These are phyloP conservation scores for Raffaelea deltoideospora DNA, from an alignment of 2,329 filamentous ascomycete species.

Conservation along the genomic window DNA sequence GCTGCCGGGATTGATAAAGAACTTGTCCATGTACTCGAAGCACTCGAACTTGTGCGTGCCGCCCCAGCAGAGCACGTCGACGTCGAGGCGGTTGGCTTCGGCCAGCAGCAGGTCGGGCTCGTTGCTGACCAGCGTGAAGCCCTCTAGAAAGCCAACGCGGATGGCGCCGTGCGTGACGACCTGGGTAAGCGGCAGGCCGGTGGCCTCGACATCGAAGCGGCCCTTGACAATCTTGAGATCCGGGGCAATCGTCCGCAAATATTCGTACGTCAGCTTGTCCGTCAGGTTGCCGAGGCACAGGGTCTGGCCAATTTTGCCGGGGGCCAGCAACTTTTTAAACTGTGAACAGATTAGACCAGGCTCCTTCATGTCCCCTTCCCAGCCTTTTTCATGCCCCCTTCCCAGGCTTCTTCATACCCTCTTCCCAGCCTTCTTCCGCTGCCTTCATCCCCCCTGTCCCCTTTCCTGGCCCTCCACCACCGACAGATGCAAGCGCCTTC, in stretches of 20 bases:
- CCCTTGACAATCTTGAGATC: slow-evolving; percentile 57
- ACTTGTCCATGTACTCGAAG: slow-evolving; percentile 61
- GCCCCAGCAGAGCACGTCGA: slow-evolving; percentile 55
- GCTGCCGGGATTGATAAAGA: slow-evolving; percentile 55
- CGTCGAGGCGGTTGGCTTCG: slow-evolving; percentile 52
- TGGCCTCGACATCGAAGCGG: slow-evolving; percentile 51
- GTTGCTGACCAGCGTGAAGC: slow-evolving; percentile 51
- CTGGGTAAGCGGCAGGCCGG: slow-evolving; percentile 48
- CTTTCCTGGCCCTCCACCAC: no score
- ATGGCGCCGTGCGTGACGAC: slow-evolving; percentile 51
- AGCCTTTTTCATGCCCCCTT: no score
- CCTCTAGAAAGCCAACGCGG: slow-evolving; percentile 52
- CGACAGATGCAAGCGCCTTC: no score
- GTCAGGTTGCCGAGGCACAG: slow-evolving; percentile 70
- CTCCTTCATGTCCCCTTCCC: no score
- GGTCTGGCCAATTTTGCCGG: slow-evolving; percentile 70
- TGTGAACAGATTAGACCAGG: no score
- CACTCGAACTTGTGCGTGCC: slow-evolving; percentile 55
- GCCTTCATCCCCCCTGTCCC: no score
- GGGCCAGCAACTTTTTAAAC: slow-evolving; percentile 76
- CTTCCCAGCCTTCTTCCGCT: no score
- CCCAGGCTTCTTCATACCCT: no score
- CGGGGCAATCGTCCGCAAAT: slow-evolving; percentile 59
- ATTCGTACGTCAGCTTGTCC: slow-evolving; percentile 67
- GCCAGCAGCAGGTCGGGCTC: slow-evolving; percentile 53